Evolutionary conservation across 2,329 filamentous ascomycete species (phyloP).

Genomic region (Sclerotinia minor): DNA sequence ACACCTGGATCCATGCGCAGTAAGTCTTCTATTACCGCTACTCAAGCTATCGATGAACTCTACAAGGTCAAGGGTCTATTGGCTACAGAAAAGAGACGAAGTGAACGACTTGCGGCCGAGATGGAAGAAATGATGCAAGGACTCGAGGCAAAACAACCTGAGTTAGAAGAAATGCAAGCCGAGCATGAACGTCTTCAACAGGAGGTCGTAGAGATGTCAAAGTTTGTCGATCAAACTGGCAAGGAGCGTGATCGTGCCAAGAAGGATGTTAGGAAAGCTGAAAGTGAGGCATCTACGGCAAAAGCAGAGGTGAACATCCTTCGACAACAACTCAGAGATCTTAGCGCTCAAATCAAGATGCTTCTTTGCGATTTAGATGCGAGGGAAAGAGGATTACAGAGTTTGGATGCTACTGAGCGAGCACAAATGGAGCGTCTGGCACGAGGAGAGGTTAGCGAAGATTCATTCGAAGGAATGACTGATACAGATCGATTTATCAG

Average conservation of each 20-base stretch:
- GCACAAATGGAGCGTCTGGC: constrained; percentile 76
- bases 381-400: constrained; percentile 73
- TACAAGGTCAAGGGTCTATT: constrained; percentile 71
- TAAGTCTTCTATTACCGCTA: constrained; percentile 58
- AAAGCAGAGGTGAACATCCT: constrained; percentile 75
- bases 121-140: constrained; percentile 84
- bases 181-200: constrained; percentile 78
- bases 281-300: constrained; percentile 65
- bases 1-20: constrained; percentile 58
- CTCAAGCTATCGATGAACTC: constrained; percentile 63
- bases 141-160: constrained; percentile 81
- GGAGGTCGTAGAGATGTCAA: constrained; percentile 82
- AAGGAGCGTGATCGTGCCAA: constrained; percentile 77
- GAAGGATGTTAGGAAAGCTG: constrained; percentile 75
- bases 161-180: constrained; percentile 79
- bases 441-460: constrained; percentile 71
- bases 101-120: constrained; percentile 70
- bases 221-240: constrained; percentile 77
- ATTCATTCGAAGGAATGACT: constrained; percentile 70
- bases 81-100: constrained; percentile 70
- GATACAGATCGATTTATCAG: constrained; percentile 89
- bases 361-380: constrained; percentile 84
- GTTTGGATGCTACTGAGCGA: constrained; percentile 70
- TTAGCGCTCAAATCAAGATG: constrained; percentile 87
- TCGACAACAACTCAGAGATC: constrained; percentile 82